Percentiles rank a stretch among this genome's conserved stretches.
phyloP scores from a whole-genome alignment of 306 rosid genomes.

The Benincasa hispida region DNA sequence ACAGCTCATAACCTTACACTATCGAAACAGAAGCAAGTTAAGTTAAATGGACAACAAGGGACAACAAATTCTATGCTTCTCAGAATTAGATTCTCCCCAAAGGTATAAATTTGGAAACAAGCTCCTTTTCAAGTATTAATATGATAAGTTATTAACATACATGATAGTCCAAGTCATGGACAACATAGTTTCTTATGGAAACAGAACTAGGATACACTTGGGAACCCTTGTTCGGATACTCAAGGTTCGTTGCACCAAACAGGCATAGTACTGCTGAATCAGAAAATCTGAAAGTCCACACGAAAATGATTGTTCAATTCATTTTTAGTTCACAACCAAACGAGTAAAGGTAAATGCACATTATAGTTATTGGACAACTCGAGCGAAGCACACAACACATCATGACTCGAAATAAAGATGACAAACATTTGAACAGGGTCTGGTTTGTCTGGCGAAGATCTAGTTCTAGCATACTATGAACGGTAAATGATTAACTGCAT shows the following conservation, averaged over 20 bases:
- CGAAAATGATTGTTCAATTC: background rate
- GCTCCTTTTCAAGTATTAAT: background rate
- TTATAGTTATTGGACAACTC: background rate
- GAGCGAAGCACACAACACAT: background rate
- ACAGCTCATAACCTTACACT: background rate
- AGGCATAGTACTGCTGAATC: background rate
- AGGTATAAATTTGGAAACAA: background rate
- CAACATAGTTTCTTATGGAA: background rate
- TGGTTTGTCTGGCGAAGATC: background rate
- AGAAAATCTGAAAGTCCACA: background rate
- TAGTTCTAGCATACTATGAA: background rate
- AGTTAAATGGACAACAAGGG: background rate
- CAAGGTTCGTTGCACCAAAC: background rate
- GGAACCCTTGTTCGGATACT: background rate
- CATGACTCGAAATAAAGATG: background rate
- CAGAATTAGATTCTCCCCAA: background rate
- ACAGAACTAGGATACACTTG: conserved; percentile 5
- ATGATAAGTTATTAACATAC: background rate
- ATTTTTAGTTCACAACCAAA: background rate
- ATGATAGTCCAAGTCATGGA: background rate
- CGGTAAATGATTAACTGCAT: background rate
- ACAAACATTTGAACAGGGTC: background rate
- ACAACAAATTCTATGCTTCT: background rate
- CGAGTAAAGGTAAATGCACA: background rate
- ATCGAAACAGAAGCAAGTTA: background rate